Base-by-base conservation (phyloP, 2,329 filamentous ascomycete species). In the Monosporascus sp. region DNA sequence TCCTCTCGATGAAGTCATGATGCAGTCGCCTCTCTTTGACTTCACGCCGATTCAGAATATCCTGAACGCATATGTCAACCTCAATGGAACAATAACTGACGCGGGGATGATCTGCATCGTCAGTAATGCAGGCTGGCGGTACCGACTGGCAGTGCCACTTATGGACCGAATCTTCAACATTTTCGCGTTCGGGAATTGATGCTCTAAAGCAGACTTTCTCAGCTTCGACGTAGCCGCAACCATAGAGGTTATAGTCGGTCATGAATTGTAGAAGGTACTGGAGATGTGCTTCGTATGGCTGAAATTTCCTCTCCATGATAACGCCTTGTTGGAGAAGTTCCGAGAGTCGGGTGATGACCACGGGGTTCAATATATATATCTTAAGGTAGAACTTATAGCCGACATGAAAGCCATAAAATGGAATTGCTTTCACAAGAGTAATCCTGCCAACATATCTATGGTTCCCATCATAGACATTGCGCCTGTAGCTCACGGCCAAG, bases 231-330 rank as follows among this genome's bases (percentile, higher is more conserved):
- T 93, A 95, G 52, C 84, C 86, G 66, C 94, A 99, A 6, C 95
- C 95, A 68, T 96, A 97, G 60, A 99, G 76, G 66, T 97, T 99
- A 75, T 95, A 99, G 69, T 99, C 95, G 58, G 87, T 88, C 94
- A 99, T 97, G 82, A 95, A 99, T 71, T 99, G 95, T 9, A 94
- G 78, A 8, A 97, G 74, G 67, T 92, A 97, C 65, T 96, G 90
- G 56, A 97, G 70, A 68, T 99, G 95, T 18, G 89, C 91, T 71
- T 99, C 94, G 65, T 94, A 96, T 0, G 94, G 93, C 65, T 97
- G 93, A 44, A 99, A 87, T 24, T 82, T 80, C 54, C 81, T 82
- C 66, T 89, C 89, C 82, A 97, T 82, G 44, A 99, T 85, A 31
- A 87, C 87, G 7, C 94, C 94, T 69, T 96, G 91, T 18, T 89